Conservation (phyloP, 2,329 filamentous ascomycete species). For the Exophiala aquamarina region DNA sequence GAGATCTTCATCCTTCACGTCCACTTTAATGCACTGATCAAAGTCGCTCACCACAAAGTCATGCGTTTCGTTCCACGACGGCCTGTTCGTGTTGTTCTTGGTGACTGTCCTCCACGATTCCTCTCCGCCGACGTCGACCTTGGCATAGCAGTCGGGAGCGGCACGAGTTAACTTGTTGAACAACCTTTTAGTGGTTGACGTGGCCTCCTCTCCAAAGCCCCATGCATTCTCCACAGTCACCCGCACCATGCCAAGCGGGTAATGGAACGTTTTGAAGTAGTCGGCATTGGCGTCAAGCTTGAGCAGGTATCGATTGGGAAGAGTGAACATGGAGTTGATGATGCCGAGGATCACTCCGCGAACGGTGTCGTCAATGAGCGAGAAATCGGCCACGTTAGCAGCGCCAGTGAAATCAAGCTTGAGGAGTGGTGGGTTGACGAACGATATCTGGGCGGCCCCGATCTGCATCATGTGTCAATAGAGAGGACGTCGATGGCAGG, state of each 20-base stretch:
- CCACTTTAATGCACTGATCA: constrained; percentile 22
- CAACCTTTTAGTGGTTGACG: constrained; percentile 19
- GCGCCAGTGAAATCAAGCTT: constrained; percentile 25
- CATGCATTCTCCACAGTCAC: constrained; percentile 24
- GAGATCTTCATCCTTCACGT: constrained; percentile 17
- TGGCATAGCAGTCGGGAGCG: constrained; percentile 24
- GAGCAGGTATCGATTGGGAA: constrained; percentile 23
- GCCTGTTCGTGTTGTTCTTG: constrained; percentile 23
- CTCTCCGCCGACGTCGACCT: constrained; percentile 22
- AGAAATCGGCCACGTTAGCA: constrained; percentile 24
- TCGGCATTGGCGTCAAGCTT: constrained; percentile 37
- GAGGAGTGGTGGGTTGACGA: constrained; percentile 23
- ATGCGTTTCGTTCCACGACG: constrained; percentile 24
- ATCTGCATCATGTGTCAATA: constrained; percentile 15
- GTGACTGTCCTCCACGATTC: constrained; percentile 17
- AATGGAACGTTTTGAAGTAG: constrained; percentile 33
- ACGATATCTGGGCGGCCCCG: constrained; percentile 21
- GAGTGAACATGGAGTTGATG: constrained; percentile 25
- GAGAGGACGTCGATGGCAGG: constrained; percentile 3
- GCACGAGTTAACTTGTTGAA: constrained; percentile 23
- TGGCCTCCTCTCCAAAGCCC: constrained; percentile 20
- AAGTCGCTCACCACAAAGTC: constrained; percentile 24
- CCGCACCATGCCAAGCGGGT: constrained; percentile 22
- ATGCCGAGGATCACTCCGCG: constrained; percentile 23
- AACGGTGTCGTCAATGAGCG: constrained; percentile 21